Evolutionary conservation across 768 basidiomycete species (phyloP), one percentile per base, ranked within the genome.

Genomic region (Mrakia gelida): DNA sequence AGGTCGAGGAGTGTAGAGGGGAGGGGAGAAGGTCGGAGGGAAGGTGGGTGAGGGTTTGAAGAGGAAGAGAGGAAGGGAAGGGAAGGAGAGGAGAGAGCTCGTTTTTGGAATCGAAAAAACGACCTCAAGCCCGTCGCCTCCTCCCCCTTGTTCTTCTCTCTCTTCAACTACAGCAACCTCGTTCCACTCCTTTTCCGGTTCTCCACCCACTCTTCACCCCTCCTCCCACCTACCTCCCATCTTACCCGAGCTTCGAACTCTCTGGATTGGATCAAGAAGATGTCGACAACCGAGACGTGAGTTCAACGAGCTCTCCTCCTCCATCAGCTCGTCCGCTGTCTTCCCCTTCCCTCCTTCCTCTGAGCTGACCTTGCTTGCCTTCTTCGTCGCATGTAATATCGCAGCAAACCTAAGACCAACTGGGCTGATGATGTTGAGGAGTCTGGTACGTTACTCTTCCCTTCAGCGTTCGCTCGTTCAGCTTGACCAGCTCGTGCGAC

Each of bases 381-480:
- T 67, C 28, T 7, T 15, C 65, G 43, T 32, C 45, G 26, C 43
- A 6, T 54, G 16, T 10, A 30, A 11, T 18, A 4, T 23, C n/a
- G n/a, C 26, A 54, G 71, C 30, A 74, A 45, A 59, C 54, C 70
- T 32, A 77, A 78, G 73, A 78, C 72, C 72, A 78, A 78, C 9
- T 94, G 92, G 92, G 92, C 92, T 61, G 92, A 94, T 85, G 92
- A 94, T 79, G 90, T 92, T 81, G 92, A 92, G 83, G 92, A 92
- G 71, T 86, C 90, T 80, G 91, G 90, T 89, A 80, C 81, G 85
- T 82, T n/a, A 18, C 21, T 9, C 26, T 8, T 28, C 13, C 56
- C 38, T 62, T 26, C 21, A 43, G 16, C 26, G 34, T 5, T 34
- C 9, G 38, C 38, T 59, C 38, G 23, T 38, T 65, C 26, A 23